A percentile compares a stretch with the other conserved stretches of the same genome.
These are phyloP conservation scores for Fusarium sp. DNA, from an alignment of 2,329 filamentous ascomycete species.

Conservation along the genomic window DNA sequence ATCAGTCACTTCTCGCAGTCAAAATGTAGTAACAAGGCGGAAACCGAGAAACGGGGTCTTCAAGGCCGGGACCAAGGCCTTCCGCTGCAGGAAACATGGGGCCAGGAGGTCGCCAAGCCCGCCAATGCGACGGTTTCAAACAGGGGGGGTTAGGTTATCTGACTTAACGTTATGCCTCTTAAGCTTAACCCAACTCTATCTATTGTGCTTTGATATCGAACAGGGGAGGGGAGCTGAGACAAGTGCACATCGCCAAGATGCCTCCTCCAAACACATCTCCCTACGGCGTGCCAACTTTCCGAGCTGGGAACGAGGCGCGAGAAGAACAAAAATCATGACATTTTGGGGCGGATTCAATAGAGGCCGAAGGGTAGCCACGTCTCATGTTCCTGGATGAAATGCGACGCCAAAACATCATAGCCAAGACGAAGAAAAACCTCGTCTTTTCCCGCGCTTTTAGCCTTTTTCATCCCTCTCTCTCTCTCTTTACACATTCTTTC, in stretches of 20 bases:
- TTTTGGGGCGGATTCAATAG: not conserved
- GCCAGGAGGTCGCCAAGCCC: conserved; percentile 16
- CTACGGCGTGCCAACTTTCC: conserved; percentile 9
- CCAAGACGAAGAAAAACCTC: conserved; percentile 22
- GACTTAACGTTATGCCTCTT: conserved; percentile 14
- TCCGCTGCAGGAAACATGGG: conserved; percentile 16
- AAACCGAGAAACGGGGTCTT: conserved; percentile 17
- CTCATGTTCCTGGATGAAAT: conserved; percentile 5
- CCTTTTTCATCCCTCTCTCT: not conserved
- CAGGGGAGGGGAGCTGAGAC: conserved; percentile 2
- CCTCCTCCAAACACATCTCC: conserved; percentile 13
- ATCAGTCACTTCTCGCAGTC: not conserved
- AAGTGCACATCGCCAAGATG: conserved; percentile 9
- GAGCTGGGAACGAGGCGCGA: conserved; percentile 4
- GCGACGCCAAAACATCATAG: conserved; percentile 16
- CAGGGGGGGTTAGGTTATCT: not conserved
- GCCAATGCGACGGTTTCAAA: not conserved
- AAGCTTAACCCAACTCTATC: conserved; percentile 12
- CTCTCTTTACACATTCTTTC: conserved; percentile 1
- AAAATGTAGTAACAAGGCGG: conserved; percentile 5
- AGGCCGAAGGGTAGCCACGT: conserved; percentile 18
- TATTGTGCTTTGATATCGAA: not conserved
- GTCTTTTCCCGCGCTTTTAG: conserved; percentile 15
- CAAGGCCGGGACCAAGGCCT: conserved; percentile 19
- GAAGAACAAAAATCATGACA: conserved; percentile 2